Conservation (phyloP, 495 filamentous ascomycete genomes). For the Tuber umbilicatum region DNA sequence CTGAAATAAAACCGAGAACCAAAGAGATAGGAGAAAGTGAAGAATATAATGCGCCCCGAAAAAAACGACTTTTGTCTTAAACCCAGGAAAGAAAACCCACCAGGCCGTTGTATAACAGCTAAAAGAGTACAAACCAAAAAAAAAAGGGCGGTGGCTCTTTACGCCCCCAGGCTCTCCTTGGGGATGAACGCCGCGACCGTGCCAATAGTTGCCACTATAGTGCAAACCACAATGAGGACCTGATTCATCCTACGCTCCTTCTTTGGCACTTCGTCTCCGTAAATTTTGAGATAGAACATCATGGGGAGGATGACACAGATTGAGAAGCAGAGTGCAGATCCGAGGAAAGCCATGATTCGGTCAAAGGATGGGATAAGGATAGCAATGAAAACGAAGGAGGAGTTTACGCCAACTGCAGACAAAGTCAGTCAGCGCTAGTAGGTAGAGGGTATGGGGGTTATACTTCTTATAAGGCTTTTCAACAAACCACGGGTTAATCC, state of each 20-base stretch:
- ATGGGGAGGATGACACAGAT: slow-evolving; percentile 89
- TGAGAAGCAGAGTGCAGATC: slow-evolving; percentile 82
- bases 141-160: slow-evolving; percentile 12
- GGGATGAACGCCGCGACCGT: slow-evolving; percentile 87
- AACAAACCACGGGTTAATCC: slow-evolving; percentile 54
- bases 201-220: slow-evolving; percentile 63
- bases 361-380: slow-evolving; percentile 86
- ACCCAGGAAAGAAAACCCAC: neutral
- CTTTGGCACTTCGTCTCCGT: slow-evolving; percentile 65
- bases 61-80: slow-evolving; percentile 3
- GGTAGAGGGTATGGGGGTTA: neutral
- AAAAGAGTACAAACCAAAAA: neutral
- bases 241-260: slow-evolving; percentile 62
- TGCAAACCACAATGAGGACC: slow-evolving; percentile 61
- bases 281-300: slow-evolving; percentile 88
- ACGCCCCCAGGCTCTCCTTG: slow-evolving; percentile 49
- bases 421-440: slow-evolving; percentile 9
- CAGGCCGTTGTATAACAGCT: neutral
- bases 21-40: neutral
- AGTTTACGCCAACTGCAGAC: slow-evolving; percentile 48
- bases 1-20: neutral
- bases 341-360: slow-evolving; percentile 88
- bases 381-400: slow-evolving; percentile 60
- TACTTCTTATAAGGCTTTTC: slow-evolving; percentile 54
- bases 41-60: neutral